Conservation (phyloP, 2,329 filamentous ascomycete genomes). For the Pseudogymnoascus sp. region DNA sequence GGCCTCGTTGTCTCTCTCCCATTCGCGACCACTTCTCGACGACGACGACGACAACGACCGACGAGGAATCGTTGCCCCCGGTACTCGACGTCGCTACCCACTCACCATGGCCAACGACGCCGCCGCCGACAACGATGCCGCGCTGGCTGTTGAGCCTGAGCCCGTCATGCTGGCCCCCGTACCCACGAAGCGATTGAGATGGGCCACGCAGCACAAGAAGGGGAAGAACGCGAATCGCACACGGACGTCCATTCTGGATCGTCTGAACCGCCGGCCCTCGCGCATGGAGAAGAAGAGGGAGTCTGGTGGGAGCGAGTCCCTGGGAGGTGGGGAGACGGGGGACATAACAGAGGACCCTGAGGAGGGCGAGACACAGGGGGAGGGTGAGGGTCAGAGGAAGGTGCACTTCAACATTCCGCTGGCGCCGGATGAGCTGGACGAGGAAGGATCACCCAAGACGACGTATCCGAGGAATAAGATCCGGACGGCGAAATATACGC, state of each 20-base stretch:
- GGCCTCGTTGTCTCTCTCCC: not conserved
- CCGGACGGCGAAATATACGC: slow-evolving; percentile 93
- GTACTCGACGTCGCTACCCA: slow-evolving; percentile 24
- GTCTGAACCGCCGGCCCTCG: slow-evolving; percentile 57
- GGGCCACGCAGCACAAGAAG: slow-evolving; percentile 83
- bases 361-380: slow-evolving; percentile 29
- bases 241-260: slow-evolving; percentile 72
- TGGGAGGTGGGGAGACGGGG: slow-evolving; percentile 16
- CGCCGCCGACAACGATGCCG: not conserved
- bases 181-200: slow-evolving; percentile 72
- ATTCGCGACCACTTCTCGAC: not conserved
- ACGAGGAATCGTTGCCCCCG: slow-evolving; percentile 1
- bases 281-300: slow-evolving; percentile 62
- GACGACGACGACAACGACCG: not conserved
- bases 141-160: slow-evolving; percentile 21
- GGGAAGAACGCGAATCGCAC: slow-evolving; percentile 69
- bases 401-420: slow-evolving; percentile 84
- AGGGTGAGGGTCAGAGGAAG: slow-evolving; percentile 38
- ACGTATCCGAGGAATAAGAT: slow-evolving; percentile 90
- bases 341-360: slow-evolving; percentile 16
- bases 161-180: slow-evolving; percentile 34
- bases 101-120: slow-evolving; percentile 19
- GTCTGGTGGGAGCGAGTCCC: slow-evolving; percentile 30
- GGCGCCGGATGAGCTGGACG: slow-evolving; percentile 65
- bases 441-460: slow-evolving; percentile 64